Conservation (phyloP, 805 yeast genomes). For the Teunomyces stri region DNA sequence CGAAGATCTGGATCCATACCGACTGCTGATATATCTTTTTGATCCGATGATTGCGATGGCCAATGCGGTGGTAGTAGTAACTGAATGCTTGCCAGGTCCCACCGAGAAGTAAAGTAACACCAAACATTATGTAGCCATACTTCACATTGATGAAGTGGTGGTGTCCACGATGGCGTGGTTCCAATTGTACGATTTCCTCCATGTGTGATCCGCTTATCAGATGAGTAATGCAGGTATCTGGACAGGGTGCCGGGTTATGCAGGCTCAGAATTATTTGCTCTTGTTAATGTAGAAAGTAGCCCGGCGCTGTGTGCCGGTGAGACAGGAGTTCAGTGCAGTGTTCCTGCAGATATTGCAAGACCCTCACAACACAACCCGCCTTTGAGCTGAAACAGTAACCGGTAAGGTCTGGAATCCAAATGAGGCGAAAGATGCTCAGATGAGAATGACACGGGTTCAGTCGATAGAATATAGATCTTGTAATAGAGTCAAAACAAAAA, state of each 20-base stretch:
- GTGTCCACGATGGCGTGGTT: conserved; percentile 46
- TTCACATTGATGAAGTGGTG: conserved; percentile 57
- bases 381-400: neutral
- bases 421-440: neutral
- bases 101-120: conserved; percentile 41
- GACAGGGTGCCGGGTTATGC: neutral
- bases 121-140: conserved; percentile 56
- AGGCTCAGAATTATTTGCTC: neutral
- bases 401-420: neutral
- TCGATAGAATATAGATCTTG: neutral
- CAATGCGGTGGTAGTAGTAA: conserved; percentile 23
- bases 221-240: neutral
- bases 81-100: conserved; percentile 31
- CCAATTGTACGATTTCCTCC: neutral
- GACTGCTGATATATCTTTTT: conserved; percentile 18
- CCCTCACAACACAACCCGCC: neutral
- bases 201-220: neutral
- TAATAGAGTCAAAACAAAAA: neutral
- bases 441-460: neutral
- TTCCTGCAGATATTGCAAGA: neutral
- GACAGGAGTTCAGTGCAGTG: no score
- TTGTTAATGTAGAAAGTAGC: no score
- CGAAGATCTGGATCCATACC: conserved; percentile 27
- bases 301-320: no score
- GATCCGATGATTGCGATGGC: neutral